Conservation (phyloP, 208 protist species). For the Leishmania turanica region DNA sequence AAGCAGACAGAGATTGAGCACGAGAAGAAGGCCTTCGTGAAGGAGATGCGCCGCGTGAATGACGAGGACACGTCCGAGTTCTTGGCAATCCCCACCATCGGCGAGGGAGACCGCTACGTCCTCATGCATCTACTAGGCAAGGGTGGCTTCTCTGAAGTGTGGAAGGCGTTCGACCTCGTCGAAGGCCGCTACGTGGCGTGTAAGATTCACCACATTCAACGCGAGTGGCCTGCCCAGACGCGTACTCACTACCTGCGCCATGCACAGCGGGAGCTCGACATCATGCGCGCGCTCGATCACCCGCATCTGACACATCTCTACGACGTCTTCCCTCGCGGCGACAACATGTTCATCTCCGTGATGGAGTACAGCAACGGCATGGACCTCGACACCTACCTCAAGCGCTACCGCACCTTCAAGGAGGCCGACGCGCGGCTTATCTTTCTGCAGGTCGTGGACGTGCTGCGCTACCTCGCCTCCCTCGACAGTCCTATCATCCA, state of each 20-base stretch:
- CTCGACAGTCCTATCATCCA: constrained; percentile 84
- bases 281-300: constrained; percentile 92
- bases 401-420: constrained; percentile 71
- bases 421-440: constrained; percentile 92
- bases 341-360: constrained; percentile 91
- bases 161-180: constrained; percentile 92
- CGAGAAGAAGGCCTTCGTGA: constrained; percentile 81
- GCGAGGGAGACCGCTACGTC: constrained; percentile 75
- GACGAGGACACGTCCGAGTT: constrained; percentile 85
- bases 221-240: constrained; percentile 84
- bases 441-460: constrained; percentile 90
- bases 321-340: constrained; percentile 86
- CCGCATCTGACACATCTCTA: constrained; percentile 80
- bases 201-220: constrained; percentile 95
- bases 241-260: constrained; percentile 93
- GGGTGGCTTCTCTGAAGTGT: constrained; percentile 96
- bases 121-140: constrained; percentile 93
- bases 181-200: constrained; percentile 91
- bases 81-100: constrained; percentile 45
- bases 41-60: constrained; percentile 78
- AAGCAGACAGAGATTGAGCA: constrained; percentile 51
- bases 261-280: constrained; percentile 92
- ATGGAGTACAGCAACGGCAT: constrained; percentile 94
- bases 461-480: constrained; percentile 91
- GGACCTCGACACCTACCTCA: constrained; percentile 93